Base-by-base conservation (phyloP, 495 filamentous ascomycete species). In the Penicillium parvum region DNA sequence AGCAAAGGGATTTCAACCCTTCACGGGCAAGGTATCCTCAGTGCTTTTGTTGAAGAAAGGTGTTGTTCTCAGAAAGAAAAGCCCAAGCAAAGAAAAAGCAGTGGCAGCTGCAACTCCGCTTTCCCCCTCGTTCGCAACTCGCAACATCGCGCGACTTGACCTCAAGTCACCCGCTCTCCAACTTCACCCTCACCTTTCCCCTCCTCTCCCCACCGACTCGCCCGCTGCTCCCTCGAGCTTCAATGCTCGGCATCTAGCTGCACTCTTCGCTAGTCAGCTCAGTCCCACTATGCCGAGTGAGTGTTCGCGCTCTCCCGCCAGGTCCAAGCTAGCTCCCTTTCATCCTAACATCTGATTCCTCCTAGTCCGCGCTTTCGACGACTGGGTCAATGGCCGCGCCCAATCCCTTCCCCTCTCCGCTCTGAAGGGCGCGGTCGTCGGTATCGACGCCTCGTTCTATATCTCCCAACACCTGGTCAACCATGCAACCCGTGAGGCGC, bases 381-480 rank as follows among this genome's bases (percentile, higher is more conserved):
- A 72, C 34, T 83, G 79, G 79, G 63, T 58, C 39, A 61, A 68
- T 37, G 58, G 58, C 49, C 71, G 76, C 40, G 66, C 70, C 42
- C 72, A 77, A 40, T 71, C 69, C 22, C 72, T 79, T 37, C 71
- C 75, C 30, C 66, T 86, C 45, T 78, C 80, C 18, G 70, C 75
- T 30, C 72, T 96, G 44, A 81, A 85, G 56, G 85, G 81, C 50
- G 74, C 77, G 27, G 74, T 81, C 17, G 73, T 96, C 49, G 89
- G 83, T 49, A 83, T 99, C 50, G 94, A 99, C 71, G 92, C 90
- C 25, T 80, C 85, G 19, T 81, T 92, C 65, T 99, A 91, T 66
- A 78, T 97, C 39, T 74, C 81, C 51, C 81, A 81, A 7, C 73
- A 92, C 39, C 78, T 91, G 55, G 75, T 78, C 58, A 74, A 79